phyloP scores from a whole-genome alignment of 202 grass and related monocot species.

The Panicum hallii region DNA sequence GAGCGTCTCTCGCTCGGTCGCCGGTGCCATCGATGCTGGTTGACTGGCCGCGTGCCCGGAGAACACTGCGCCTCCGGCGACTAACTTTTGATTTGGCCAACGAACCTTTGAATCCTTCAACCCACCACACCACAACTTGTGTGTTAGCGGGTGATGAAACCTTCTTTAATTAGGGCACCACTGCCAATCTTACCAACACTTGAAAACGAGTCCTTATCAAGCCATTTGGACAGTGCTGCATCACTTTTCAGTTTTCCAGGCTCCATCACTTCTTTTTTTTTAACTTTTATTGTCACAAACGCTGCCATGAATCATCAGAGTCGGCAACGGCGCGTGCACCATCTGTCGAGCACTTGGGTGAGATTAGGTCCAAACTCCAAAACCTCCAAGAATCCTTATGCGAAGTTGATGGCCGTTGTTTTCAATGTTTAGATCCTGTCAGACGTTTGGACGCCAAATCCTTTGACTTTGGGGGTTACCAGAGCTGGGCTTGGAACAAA shows the following conservation, averaged over 20 bases:
- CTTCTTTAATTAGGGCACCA: neutral
- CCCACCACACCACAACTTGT: neutral
- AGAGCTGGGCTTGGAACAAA: neutral
- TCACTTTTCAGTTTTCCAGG: neutral
- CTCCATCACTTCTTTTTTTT: no score
- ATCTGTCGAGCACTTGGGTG: neutral
- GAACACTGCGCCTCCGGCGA: neutral
- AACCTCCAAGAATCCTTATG: neutral
- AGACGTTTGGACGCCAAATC: slow-evolving; percentile 10
- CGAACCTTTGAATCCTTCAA: slow-evolving; percentile 34
- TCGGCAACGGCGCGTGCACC: neutral
- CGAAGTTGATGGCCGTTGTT: neutral
- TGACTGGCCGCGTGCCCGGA: slow-evolving; percentile 30
- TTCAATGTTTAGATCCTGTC: neutral
- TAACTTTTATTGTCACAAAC: no score
- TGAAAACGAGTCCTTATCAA: neutral
- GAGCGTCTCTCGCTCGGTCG: neutral
- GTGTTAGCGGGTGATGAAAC: neutral
- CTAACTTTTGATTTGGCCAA: slow-evolving; percentile 16
- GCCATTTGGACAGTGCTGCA: neutral
- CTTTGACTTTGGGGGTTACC: neutral
- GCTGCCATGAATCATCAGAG: neutral
- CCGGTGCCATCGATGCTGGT: slow-evolving; percentile 11
- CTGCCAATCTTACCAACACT: neutral
- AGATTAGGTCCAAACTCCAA: neutral